phyloP scores from a whole-genome alignment of 2,329 filamentous ascomycete species.

The Neocucurbitaria cava region DNA sequence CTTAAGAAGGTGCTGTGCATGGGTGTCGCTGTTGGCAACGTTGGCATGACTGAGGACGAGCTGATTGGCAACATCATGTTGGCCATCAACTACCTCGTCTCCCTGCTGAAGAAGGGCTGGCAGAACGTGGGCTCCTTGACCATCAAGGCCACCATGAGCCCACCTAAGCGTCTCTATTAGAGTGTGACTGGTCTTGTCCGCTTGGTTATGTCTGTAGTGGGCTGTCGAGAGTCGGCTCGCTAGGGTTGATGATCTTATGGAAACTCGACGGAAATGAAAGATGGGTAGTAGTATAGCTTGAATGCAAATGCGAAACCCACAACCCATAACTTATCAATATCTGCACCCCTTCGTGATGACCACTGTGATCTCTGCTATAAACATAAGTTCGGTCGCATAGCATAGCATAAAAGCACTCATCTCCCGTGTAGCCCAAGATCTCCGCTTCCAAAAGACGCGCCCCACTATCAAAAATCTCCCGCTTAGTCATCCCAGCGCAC shows the following conservation, averaged over 20 bases:
- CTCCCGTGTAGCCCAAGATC: not conserved
- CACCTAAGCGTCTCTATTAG: constrained; percentile 97
- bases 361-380: not conserved
- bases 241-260: constrained; percentile 25
- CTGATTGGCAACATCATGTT: constrained; percentile 99
- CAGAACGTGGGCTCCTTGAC: constrained; percentile 99
- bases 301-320: constrained; percentile 41
- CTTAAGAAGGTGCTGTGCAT: constrained; percentile 99
- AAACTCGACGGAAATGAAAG: constrained; percentile 25
- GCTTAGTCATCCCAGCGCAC: not conserved
- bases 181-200: constrained; percentile 26
- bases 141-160: constrained; percentile 99
- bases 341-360: not conserved
- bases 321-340: constrained; percentile 9
- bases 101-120: constrained; percentile 99
- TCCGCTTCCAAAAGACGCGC: not conserved
- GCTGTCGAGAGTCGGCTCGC: constrained; percentile 25
- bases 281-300: constrained; percentile 42
- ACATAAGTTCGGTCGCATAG: not conserved
- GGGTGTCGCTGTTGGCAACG: constrained; percentile 98
- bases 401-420: not conserved
- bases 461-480: not conserved
- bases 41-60: constrained; percentile 96
- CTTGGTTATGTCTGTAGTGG: constrained; percentile 18
- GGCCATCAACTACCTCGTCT: constrained; percentile 99